Evolutionary conservation across 2,329 filamentous ascomycete genomes (phyloP), one percentile per base, ranked within the genome.

Genomic region (Paecilomyces sp.): DNA sequence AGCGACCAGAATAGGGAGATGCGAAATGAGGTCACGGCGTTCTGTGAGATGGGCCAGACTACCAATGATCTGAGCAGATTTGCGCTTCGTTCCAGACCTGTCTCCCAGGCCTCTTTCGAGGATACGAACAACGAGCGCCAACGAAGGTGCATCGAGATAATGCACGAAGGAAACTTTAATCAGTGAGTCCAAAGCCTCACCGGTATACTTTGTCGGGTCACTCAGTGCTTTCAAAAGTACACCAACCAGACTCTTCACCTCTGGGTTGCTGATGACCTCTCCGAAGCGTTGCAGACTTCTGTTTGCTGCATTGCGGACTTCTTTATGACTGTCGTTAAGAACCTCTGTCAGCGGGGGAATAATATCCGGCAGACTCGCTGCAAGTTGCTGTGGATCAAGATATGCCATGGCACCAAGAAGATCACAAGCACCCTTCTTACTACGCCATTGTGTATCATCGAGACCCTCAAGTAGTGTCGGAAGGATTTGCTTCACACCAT

Each of bases 131-230:
- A 99, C 91, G 57, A 99, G 84, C 22, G 94, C 94, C 67, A 99
- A 82, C 1, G 95, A 99, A 4, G 94, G 94, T 0, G 95, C 91
- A 75, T 99, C 94, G n/a, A 99, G 84, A 71, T 97, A 99, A 77
- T 99, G 94, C 13, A 97, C 88, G 72, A 99, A 99, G 55, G 92
- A 92, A n/a, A 99, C 90, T 78, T 96, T 97, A 80, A 99, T 97
- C 60, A 99, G 84, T 0, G 91, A 83, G 73, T 99, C 93, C 61
- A 99, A 81, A 15, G 94, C 94, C 66, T 95, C 90, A 69, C 99
- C 93, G 0, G 95, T 99, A 77, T 96, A 91, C 72, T 94, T 97
- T 0, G 93, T 99, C 1, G 94, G 92, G 72, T 99, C 94, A 69
- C 94, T 99, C 61, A 99, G 85, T 63, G 94, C 95, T 77, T 97